Evolutionary conservation across 2,329 filamentous ascomycete genomes (phyloP), one percentile per base, ranked within the genome.

Genomic region (Botrytis byssoidea): DNA sequence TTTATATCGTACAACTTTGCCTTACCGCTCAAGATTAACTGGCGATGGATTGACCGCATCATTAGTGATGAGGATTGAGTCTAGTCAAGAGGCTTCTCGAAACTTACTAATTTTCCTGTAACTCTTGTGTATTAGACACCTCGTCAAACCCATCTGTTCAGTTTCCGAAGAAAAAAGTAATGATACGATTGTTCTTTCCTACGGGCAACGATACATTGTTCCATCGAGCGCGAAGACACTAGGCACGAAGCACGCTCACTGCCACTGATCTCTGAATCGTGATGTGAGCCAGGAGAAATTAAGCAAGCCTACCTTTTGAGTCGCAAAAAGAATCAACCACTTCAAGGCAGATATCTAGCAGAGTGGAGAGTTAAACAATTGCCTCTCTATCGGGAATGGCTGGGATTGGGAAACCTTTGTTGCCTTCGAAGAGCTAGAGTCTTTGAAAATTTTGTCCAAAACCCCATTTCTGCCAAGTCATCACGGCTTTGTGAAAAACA

Each of bases 311-410:
- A 51, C 12, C n/a, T n/a, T 4, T 10, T n/a, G 25, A n/a, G 25
- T 51, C 25, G 10, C n/a, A n/a, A 16, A 7, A 51, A 51, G 0
- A 51, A 51, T 0, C 12, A n/a, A 51, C 4, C 25, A 3, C 1
- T 16, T 2, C 2, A 6, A 7, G 2, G 1, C 10, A 0, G 25
- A n/a, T 51, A 25, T 25, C 10, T n/a, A 14, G 10, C 10, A 51
- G 5, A 5, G 22, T 14, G 22, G 4, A 51, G 6, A n/a, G 25
- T 0, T 1, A 12, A 51, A 6, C 22, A 51, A 51, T 4, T n/a
- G 10, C 1, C 22, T 51, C 9, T 51, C 48, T 51, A 10, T 51
- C 10, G 1, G 10, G 22, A 6, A 51, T 12, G 5, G 22, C n/a
- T 18, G 14, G 12, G 4, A 18, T 29, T 5, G 25, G 12, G 3